Base-by-base conservation (phyloP, 805 yeast genomes). In the Candida sphagnicola region DNA sequence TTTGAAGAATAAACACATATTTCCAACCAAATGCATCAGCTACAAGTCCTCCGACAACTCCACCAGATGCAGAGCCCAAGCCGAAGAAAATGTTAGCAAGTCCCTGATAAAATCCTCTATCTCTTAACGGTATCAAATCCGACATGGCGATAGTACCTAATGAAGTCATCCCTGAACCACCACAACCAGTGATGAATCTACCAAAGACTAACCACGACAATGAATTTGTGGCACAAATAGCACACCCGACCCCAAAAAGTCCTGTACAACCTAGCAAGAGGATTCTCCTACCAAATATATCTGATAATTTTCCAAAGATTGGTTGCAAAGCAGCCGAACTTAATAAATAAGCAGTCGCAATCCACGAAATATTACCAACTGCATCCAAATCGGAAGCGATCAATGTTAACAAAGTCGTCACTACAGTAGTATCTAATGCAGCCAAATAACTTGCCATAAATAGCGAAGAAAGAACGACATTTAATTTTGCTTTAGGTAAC, bases 101-200 rank as follows among this genome's bases (percentile, higher is more conserved):
- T 0, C 96, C 96, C 54, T 89, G 96, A 57, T 77, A 86, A 21
- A 85, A 58, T 1, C 95, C 95, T 42, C 96, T 70, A 30, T 82
- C 77, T 39, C 93, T 70, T 44, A 84, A 71, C 2, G 93, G 80
- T 18, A 89, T 81, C 34, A 86, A 65, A 58, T 88, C 96, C 19
- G 86, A 77, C 49, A 83, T 74, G 2, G 89, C 73, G 41, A 88
- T 83, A 5, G 95, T 81, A 14, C 86, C 75, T 48, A 87, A 64
- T 0, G 90, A 73, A 36, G 82, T 77, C 52, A 88, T 75, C 1
- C 96, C 96, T 4, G 95, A 93, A n/a, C 95, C 95, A 10, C 96
- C 96, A 40, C 85, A 74, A 14, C 96, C 96, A 18, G 95, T 80
- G 36, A 88, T 68, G 43, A 86, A 78, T 50, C 87, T 66, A 4